These are phyloP conservation scores for Candida ascalaphidarum DNA, from an alignment of 805 yeast genomes.

Conservation along the genomic window DNA sequence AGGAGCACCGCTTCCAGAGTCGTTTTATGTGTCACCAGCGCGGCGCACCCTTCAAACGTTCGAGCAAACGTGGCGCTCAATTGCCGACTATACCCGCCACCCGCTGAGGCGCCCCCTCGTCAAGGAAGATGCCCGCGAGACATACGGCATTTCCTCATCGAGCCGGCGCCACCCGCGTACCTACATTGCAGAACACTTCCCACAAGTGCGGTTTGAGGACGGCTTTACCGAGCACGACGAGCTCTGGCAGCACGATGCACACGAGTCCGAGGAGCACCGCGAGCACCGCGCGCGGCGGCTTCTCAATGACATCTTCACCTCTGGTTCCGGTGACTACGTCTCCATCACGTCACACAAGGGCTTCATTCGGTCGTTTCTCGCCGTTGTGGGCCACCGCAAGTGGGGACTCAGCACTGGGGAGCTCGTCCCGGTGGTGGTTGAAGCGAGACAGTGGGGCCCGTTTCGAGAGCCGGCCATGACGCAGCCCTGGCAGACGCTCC, in stretches of 20 bases:
- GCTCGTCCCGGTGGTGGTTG: conserved; percentile 18
- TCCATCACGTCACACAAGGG: conserved; percentile 23
- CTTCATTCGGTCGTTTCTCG: conserved; percentile 15
- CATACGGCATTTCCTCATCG: conserved; percentile 23
- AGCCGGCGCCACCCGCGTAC: conserved; percentile 17
- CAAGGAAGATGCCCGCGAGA: conserved; percentile 21
- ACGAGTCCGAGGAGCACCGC: conserved; percentile 18
- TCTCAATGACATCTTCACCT: conserved; percentile 17
- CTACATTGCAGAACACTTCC: conserved; percentile 11
- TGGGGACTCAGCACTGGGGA: conserved; percentile 17
- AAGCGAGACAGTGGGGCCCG: conserved; percentile 2
- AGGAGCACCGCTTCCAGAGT: conserved; percentile 14
- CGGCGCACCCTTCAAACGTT: conserved; percentile 23
- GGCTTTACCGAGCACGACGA: conserved; percentile 16
- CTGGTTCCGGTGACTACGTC: conserved; percentile 11
- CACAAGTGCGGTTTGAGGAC: conserved; percentile 15
- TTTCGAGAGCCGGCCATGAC: conserved; percentile 1
- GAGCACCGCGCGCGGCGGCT: conserved; percentile 16
- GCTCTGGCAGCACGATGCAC: conserved; percentile 13
- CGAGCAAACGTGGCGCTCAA: conserved; percentile 13
- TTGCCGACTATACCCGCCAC: not conserved
- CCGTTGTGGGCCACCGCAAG: conserved; percentile 15
- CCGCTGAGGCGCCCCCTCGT: conserved; percentile 12
- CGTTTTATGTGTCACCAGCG: conserved; percentile 22
- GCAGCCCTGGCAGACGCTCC: conserved; percentile 2